Evolutionary conservation across 2,329 filamentous ascomycete species (phyloP), one percentile per base, ranked within the genome.

Genomic region (Xylariaceae sp.): DNA sequence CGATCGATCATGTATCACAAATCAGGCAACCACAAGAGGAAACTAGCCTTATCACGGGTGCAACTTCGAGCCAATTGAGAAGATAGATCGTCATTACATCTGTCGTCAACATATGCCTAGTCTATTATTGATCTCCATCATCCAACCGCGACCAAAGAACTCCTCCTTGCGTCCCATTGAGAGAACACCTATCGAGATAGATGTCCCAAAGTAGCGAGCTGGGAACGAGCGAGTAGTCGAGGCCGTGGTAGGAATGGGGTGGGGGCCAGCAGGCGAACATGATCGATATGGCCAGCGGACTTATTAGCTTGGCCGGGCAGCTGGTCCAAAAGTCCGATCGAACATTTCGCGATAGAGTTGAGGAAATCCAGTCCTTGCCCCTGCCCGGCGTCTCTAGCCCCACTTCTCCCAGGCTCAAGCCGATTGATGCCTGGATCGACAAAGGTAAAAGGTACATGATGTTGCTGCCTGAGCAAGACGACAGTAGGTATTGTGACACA

Each of bases 391-490:
- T 53, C 2, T 42, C 56, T 42, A 11, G 55, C 54, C 37, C 51
- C 57, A 39, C 35, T 39, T 53, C 44, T 34, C 30, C 13, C 54
- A n/a, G 50, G 47, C 42, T 18, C 61, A 37, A 53, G 58, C 62
- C 39, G 49, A 48, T 57, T 47, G 49, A 56, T 55, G 52, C 59
- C 57, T 64, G 51, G 64, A 42, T 60, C 55, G 47, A 59, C 47
- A 56, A 60, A 58, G 49, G 11, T 54, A 54, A 53, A 49, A 51
- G 52, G 23, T 62, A 62, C 57, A 62, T 60, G 59, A 56, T 42
- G 56, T 60, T 61, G 57, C 64, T 64, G 56, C 64, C 64, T 48
- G 62, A 65, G 58, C 56, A 59, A 57, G 18, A 23, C 47, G 50
- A n/a, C 44, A 39, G 51, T 30, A 30, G 23, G 23, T 62, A 56